Base-by-base conservation (phyloP, 202 grass and related monocot genomes). In the Schoenoplectus tabernaemontani region DNA sequence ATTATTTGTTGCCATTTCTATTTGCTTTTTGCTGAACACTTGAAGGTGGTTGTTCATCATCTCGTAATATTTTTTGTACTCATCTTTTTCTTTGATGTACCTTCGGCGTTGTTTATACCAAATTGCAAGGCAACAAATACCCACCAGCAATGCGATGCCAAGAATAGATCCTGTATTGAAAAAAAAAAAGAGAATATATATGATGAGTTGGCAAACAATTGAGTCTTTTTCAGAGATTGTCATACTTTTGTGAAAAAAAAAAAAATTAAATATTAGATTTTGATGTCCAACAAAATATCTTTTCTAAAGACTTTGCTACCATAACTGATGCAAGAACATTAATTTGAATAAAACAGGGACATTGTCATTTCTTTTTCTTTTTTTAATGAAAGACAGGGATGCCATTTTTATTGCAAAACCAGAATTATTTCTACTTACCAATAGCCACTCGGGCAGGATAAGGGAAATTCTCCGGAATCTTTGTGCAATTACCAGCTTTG, bases 1-100 rank as follows among this genome's bases (percentile, higher is more conserved):
- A 76, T 89, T 86, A 7, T 86, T 32, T 0, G 92, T 95, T 2
- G 92, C 83, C 33, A 57, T 67, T 61, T 86, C 76, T 11, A 91
- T 84, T 15, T 90, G 87, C 32, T 79, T 83, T 50, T 84, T 62
- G 53, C 87, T 84, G 37, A 86, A 83, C 62, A 90, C 57, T 10
- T 0, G 20, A 0, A 88, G 56, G 41, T 70, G 20, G 0, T 82
- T 82, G 6, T 81, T 81, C 76, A 78, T 78, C 54, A 60, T 78
- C 0, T 44, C 2, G 7, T 78, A 78, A 20, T 86, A 84, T 64
- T 59, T 86, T 7, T 77, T 59, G 8, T 88, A 83, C 17, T 72
- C 66, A 11, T 84, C 59, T 34, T 77, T 88, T 72, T 88, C 83
- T 57, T 83, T 86, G 33, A 0, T 62, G 17, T 81, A 48, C 1